These are phyloP conservation scores for Aspergillus sparsus DNA, from an alignment of 495 filamentous ascomycete genomes.

Conservation along the genomic window DNA sequence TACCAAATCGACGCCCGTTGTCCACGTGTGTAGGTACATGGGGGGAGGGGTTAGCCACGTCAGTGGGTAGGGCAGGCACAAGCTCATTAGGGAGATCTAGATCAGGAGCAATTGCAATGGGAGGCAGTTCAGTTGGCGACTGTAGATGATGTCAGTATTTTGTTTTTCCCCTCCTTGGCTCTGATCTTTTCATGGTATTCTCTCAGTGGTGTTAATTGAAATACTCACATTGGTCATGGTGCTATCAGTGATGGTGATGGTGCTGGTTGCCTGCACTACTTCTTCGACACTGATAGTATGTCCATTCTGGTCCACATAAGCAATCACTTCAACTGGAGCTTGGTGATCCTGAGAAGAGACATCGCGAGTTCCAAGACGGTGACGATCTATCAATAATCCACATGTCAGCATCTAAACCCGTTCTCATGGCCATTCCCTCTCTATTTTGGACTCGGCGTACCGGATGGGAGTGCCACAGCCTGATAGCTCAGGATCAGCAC, in stretches of 20 bases:
- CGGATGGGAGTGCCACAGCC: slow-evolving; percentile 18
- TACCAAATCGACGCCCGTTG: slow-evolving; percentile 43
- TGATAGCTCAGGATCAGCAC: slow-evolving; percentile 18
- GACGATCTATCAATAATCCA: background rate
- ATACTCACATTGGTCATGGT: slow-evolving; percentile 3
- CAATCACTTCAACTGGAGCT: slow-evolving; percentile 51
- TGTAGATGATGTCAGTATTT: slow-evolving; percentile 1
- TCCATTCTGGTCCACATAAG: slow-evolving; percentile 66
- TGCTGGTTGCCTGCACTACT: background rate
- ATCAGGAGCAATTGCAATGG: slow-evolving; percentile 11
- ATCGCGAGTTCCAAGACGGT: slow-evolving; percentile 7
- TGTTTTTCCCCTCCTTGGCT: background rate
- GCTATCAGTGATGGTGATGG: background rate
- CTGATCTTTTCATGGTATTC: background rate
- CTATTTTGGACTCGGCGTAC: slow-evolving; percentile 14
- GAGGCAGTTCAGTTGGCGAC: slow-evolving; percentile 13
- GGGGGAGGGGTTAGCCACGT: slow-evolving; percentile 10
- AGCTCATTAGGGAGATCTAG: slow-evolving; percentile 9
- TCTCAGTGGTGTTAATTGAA: background rate
- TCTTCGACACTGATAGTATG: slow-evolving; percentile 44
- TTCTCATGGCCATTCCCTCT: background rate
- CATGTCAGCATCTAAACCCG: background rate
- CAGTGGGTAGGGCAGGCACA: slow-evolving; percentile 18
- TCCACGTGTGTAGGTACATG: slow-evolving; percentile 8
- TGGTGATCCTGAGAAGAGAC: slow-evolving; percentile 24